Evolutionary conservation across 257 asterid species (phyloP), one percentile per base, ranked within the genome.

Genomic region (Hygrophila difformis): DNA sequence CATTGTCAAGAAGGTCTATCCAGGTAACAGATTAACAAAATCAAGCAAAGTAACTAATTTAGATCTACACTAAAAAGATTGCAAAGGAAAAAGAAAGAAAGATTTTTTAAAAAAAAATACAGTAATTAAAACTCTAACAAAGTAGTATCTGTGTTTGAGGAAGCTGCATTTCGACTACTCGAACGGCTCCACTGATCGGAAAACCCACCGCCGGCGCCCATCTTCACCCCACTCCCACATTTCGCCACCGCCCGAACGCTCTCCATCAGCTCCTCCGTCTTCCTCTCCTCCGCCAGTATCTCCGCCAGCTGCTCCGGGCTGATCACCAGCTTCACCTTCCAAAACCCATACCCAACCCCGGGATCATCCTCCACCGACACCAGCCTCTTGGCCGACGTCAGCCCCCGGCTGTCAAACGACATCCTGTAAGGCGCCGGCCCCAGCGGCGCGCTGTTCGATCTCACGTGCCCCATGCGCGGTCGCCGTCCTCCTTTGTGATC

Each of bases 311-410:
- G 82, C 71, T 73, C 73, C 3, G 88, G 75, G 48, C 75, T 65
- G 2, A 82, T 86, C 18, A 82, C 96, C 62, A 86, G 46, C 67
- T 86, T 86, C 66, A 82, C 96, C 71, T 83, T 80, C 97, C 97
- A 87, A 12, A 83, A 62, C 17, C 79, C 78, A 18, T 49, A 13
- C 39, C 14, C 39, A 12, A 29, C 38, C 59, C 0, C 11, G 18
- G 44, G 36, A 5, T 68, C 57, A 1, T 39, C 66, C 28, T 6
- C 50, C 55, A 24, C 18, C 58, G 17, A 1, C n/a, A n/a, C n/a
- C n/a, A n/a, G n/a, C 53, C 44, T 63, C 67, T 39, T 63, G n/a
- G n/a, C n/a, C n/a, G n/a, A n/a, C 79, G 20, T 14, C 53, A 16
- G 6, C 47, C 71, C 68, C 6, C 72, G 67, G 56, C 86, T 70